Evolutionary conservation across 2,329 filamentous ascomycete species (phyloP), one percentile per base, ranked within the genome.

Genomic region (Neonectria hederae): DNA sequence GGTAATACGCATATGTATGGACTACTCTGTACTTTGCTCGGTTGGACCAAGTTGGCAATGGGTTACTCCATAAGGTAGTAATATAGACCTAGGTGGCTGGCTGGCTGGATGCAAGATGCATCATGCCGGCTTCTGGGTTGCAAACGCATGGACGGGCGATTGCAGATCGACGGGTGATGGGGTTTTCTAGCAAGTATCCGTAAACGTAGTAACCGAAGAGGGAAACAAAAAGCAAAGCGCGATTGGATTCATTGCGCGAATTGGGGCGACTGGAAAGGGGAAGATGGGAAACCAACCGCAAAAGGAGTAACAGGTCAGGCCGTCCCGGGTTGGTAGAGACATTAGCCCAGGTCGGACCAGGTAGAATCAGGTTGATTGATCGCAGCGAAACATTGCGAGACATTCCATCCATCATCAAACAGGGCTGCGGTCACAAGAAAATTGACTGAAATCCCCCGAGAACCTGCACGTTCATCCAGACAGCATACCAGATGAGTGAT

Each of bases 101-200:
- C 28, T 63, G 61, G 61, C 45, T 59, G 51, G 49, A 49, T 46
- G 43, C 35, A 48, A 38, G 43, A 48, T 42, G 30, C 51, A 43
- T 51, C 32, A 46, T 48, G 56, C 52, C 32, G 35, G n/a, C 19
- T 28, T 35, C 24, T 52, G 38, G 49, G 57, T 54, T 54, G 52
- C 57, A 60, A 48, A 49, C 21, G 22, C 11, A 54, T 21, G 14
- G 63, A 59, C 45, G 61, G 54, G 57, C 56, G 62, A 72, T 62
- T 58, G 70, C 62, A 68, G 65, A 57, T 60, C 45, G 52, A 43
- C 26, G 28, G 38, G 59, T 49, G 45, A 70, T 60, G 51, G 42
- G 35, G 4, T 24, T 32, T 32, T 43, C 11, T 51, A 42, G 42
- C 38, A 40, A 40, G 38, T 40, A 40, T 40, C 38, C 38, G 38